Evolutionary conservation across 192 early-diverging fungal genomes (phyloP).

Genomic region (Lobulomyces angularis): DNA sequence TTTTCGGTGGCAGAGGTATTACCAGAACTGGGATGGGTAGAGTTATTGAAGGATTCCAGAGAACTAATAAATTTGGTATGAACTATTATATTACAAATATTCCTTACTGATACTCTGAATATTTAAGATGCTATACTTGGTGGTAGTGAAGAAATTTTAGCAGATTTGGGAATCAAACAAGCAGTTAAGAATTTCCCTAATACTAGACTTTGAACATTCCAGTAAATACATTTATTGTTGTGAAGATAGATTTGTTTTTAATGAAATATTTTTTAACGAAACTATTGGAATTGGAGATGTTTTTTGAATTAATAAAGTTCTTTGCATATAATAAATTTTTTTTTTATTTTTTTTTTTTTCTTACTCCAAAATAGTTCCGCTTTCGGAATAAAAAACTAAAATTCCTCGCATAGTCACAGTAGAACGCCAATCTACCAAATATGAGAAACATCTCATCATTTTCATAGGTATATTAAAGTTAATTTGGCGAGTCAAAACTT

Average conservation of each 20-base stretch:
- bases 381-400: too few relatives aligned
- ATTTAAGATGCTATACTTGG: slow-evolving; percentile 25
- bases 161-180: slow-evolving; percentile 50
- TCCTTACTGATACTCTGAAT: background rate
- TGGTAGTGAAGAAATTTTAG: slow-evolving; percentile 41
- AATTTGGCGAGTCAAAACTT: too few relatives aligned
- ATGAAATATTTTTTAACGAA: too few relatives aligned
- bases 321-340: too few relatives aligned
- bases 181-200: slow-evolving; percentile 47
- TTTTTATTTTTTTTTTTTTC: too few relatives aligned
- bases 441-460: too few relatives aligned
- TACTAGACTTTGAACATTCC: slow-evolving; percentile 10
- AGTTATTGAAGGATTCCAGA: slow-evolving; percentile 47
- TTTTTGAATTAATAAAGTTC: too few relatives aligned
- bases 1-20: slow-evolving; percentile 61
- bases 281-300: too few relatives aligned
- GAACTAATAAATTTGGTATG: slow-evolving; percentile 49
- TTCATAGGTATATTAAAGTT: too few relatives aligned
- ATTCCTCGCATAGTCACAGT: too few relatives aligned
- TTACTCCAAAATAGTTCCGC: too few relatives aligned
- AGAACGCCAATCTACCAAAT: too few relatives aligned
- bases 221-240: background rate
- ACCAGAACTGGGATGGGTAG: slow-evolving; percentile 62
- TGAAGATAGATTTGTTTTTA: background rate
- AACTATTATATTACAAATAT: slow-evolving; percentile 13